A percentile compares a stretch with the other conserved stretches of the same genome.
These are phyloP conservation scores for Boehmeria nivea DNA, from an alignment of 306 rosid species.

Conservation along the genomic window DNA sequence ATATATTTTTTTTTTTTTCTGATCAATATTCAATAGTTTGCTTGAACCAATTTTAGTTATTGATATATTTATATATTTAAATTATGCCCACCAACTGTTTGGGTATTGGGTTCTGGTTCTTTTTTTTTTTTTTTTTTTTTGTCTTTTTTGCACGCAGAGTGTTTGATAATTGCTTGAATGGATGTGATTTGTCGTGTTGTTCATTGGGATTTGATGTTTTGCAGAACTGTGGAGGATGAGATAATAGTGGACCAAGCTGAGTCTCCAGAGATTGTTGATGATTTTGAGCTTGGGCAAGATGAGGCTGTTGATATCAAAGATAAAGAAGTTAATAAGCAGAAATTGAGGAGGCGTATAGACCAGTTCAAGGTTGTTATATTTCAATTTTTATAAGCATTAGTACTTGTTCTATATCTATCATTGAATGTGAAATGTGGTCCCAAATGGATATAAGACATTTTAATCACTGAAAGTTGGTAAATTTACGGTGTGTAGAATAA, in stretches of 20 bases:
- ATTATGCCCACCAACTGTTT: neutral
- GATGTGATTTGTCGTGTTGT: too few species aligned
- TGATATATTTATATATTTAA: too few species aligned
- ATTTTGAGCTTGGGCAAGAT: conserved; percentile 72
- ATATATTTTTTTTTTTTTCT: neutral
- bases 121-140: too few species aligned
- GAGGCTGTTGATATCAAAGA: conserved; percentile 77
- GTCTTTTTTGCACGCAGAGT: conserved; percentile 5
- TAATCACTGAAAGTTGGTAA: neutral
- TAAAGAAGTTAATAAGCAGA: conserved; percentile 60
- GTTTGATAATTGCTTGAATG: conserved; percentile 6
- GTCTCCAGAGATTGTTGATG: conserved; percentile 73
- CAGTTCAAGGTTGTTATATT: conserved; percentile 46
- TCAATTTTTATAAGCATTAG: too few species aligned
- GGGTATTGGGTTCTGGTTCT: neutral
- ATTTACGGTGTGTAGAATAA: neutral
- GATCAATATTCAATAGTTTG: neutral
- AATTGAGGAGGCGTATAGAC: conserved; percentile 55
- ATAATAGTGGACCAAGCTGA: conserved; percentile 68
- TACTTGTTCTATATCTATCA: neutral
- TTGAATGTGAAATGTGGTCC: neutral
- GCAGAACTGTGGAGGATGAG: conserved; percentile 86
- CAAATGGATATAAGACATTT: neutral
- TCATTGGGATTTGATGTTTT: conserved; percentile 5
- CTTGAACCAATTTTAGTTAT: neutral